phyloP scores from a whole-genome alignment of 257 asterid genomes.

The Solanum sitiens region DNA sequence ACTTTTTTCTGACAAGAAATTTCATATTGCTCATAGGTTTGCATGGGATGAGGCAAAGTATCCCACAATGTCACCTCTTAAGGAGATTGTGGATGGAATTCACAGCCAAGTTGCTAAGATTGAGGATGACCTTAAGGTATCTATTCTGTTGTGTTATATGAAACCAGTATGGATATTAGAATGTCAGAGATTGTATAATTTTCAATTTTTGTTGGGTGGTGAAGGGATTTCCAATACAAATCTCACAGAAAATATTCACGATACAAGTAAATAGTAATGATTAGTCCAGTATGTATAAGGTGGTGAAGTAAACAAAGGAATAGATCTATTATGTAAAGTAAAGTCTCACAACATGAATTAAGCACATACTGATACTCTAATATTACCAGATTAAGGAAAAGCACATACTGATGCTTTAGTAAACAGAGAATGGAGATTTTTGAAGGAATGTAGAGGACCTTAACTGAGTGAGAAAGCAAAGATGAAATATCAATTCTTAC shows the following conservation, averaged over 20 bases:
- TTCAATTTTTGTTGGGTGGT: not conserved
- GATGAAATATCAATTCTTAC: not conserved
- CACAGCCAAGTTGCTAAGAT: slow-evolving; percentile 68
- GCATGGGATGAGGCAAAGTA: slow-evolving; percentile 89
- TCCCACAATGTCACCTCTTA: slow-evolving; percentile 81
- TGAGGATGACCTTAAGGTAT: slow-evolving; percentile 94
- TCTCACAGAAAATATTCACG: not conserved
- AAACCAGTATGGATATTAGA: not conserved
- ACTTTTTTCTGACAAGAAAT: not conserved
- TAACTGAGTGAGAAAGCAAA: not conserved
- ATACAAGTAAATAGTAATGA: not conserved
- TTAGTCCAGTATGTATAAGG: not conserved
- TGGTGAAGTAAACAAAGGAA: not conserved
- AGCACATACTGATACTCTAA: not conserved
- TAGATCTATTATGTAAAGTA: not conserved
- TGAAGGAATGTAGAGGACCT: not conserved
- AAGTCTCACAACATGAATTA: not conserved
- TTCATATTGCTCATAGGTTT: slow-evolving; percentile 29
- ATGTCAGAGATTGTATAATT: not conserved
- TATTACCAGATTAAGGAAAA: not conserved
- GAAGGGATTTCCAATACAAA: not conserved
- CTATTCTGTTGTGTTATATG: not conserved
- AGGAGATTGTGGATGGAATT: slow-evolving; percentile 77
- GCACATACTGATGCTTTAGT: not conserved
- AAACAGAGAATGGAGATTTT: not conserved